These are phyloP conservation scores for Cadophora luteo-olivacea DNA, from an alignment of 2,329 filamentous ascomycete genomes.

Conservation along the genomic window DNA sequence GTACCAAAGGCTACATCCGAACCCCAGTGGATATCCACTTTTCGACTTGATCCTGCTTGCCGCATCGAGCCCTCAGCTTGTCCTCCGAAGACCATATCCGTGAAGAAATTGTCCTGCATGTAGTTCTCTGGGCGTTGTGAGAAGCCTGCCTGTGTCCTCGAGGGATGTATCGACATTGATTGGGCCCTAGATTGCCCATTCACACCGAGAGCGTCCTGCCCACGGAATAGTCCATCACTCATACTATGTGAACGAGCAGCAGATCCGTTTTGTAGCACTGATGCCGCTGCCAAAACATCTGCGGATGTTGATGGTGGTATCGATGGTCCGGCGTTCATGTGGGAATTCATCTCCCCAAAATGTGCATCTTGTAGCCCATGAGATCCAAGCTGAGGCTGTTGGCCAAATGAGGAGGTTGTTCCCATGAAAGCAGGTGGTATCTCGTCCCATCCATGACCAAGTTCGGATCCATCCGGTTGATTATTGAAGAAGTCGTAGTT, in stretches of 20 bases:
- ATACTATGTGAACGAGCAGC: conserved; percentile 41
- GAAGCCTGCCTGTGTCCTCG: conserved; percentile 24
- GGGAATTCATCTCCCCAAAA: conserved; percentile 34
- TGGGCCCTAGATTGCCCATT: conserved; percentile 37
- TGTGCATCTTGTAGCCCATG: conserved; percentile 32
- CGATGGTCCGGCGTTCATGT: conserved; percentile 28
- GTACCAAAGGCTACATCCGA: conserved; percentile 70
- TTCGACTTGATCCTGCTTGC: conserved; percentile 37
- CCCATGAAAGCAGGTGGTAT: conserved; percentile 71
- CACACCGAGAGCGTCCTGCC: conserved; percentile 27
- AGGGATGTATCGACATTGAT: conserved; percentile 37
- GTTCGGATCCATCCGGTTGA: conserved; percentile 54
- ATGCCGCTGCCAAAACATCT: conserved; percentile 67
- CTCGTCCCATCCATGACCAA: conserved; percentile 60
- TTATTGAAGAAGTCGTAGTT: conserved; percentile 53
- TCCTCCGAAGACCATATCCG: conserved; percentile 40
- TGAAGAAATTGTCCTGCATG: conserved; percentile 36
- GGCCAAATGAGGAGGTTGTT: conserved; percentile 67
- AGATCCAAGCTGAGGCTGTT: conserved; percentile 43
- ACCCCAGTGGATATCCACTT: conserved; percentile 64
- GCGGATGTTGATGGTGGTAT: conserved; percentile 47
- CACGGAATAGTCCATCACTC: conserved; percentile 38
- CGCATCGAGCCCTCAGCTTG: conserved; percentile 26
- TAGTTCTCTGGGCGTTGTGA: conserved; percentile 33
- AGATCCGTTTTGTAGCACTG: conserved; percentile 53